Evolutionary conservation across 2,329 filamentous ascomycete species (phyloP), one percentile per base, ranked within the genome.

Genomic region (Lizonia empirigonia): DNA sequence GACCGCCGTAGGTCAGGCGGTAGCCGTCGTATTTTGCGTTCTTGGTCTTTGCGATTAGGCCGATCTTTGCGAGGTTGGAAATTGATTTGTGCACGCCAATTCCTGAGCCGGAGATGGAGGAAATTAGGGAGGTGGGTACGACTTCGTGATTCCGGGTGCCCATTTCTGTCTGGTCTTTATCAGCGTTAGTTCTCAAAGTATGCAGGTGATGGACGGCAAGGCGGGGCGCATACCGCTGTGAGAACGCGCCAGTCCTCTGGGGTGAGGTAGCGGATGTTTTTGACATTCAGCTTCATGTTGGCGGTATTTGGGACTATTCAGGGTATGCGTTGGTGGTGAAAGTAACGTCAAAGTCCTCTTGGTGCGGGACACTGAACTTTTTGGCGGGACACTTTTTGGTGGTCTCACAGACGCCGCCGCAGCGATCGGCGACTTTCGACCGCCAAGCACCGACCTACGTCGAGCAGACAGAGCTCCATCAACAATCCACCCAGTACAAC

Each of bases 21-120:
- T 99, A 99, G 55, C 94, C 94, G 68, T 99, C 94, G 76, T 99
- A 99, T 74, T 91, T 93, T 57, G 93, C 90, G 74, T 97, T 96
- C 75, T 96, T 96, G 63, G 96, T 86, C 63, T 89, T 89, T 35
- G 89, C 91, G 65, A 99, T 96, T 64, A 99, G 82, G 53, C 90
- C 90, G 39, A 88, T 86, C 76, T 99, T 99, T 57, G 94, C 94
- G 44, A 99, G 85, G 44, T 85, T 87, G 19, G 92, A 96, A 62
- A 99, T 97, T 69, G 86, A 88, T 66, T 82, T 89, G 74, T 94
- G 89, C 16, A 96, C 91, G 54, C 90, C 89, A 64, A 82, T 88
- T 59, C 84, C 84, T 13, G 75, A 74, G 32, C 89, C 88, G 6
- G 93, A 86, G 20, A 96, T 82, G 68, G 90, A 89, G 51, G 88